Evolutionary conservation across 345 rosid genomes (phyloP).

Genomic region (Acer negundo): DNA sequence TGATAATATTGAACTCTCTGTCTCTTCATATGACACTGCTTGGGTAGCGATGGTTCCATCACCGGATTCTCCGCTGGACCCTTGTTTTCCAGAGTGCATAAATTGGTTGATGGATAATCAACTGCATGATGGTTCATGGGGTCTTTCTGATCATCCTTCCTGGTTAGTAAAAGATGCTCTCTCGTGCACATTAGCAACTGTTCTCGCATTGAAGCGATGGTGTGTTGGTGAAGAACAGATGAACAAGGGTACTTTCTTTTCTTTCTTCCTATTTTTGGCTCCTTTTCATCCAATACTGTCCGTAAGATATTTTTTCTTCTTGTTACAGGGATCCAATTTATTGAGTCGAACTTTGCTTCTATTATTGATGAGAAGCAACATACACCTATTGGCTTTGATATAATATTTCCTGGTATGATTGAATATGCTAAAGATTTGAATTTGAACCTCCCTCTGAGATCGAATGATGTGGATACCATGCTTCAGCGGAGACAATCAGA

Average conservation of each 20-base stretch:
- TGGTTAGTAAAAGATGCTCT: constrained; percentile 60
- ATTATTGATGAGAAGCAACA: constrained; percentile 55
- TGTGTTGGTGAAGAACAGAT: constrained; percentile 67
- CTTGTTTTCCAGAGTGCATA: constrained; percentile 72
- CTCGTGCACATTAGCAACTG: constrained; percentile 73
- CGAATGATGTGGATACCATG: constrained; percentile 49
- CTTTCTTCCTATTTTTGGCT: background rate
- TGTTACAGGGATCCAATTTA: constrained; percentile 66
- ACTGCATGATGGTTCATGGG: constrained; percentile 83
- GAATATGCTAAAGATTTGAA: constrained; percentile 63
- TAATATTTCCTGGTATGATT: constrained; percentile 82
- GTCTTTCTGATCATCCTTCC: constrained; percentile 45
- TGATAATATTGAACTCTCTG: constrained; percentile 55
- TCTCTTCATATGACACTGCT: constrained; percentile 86
- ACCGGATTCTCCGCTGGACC: constrained; percentile 39
- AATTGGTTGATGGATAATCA: constrained; percentile 82
- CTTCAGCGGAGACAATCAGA: constrained; percentile 52
- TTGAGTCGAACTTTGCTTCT: constrained; percentile 59
- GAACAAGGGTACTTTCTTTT: constrained; percentile 42
- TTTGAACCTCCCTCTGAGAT: constrained; percentile 59
- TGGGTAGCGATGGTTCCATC: constrained; percentile 95
- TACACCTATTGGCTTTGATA: constrained; percentile 73
- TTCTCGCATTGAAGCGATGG: constrained; percentile 82
- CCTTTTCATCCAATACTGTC: constrained; percentile 6
- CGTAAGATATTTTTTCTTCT: constrained; percentile 10